phyloP scores from a whole-genome alignment of 768 basidiomycete species.

The Leccinum rimulosum region DNA sequence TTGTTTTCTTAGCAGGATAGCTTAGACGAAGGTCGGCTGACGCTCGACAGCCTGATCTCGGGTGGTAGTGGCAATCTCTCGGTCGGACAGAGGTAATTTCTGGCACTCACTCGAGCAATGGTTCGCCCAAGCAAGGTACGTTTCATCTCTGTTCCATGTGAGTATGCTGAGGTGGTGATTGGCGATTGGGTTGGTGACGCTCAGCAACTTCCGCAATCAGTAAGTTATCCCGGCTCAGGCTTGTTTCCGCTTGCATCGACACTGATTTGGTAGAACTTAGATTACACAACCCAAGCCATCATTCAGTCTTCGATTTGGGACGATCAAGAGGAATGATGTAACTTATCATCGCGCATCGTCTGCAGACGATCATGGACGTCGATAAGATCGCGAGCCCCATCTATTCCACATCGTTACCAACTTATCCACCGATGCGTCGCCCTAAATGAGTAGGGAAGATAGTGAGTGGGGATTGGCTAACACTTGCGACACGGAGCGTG shows the following conservation, averaged over 20 bases:
- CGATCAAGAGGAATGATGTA: conserved; percentile 45
- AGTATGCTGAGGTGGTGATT: neutral
- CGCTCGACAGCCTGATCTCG: conserved; percentile 44
- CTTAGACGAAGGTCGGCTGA: conserved; percentile 36
- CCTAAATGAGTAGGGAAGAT: conserved; percentile 41
- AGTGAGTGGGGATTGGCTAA: conserved; percentile 23
- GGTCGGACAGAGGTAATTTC: conserved; percentile 59
- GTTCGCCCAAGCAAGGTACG: conserved; percentile 49
- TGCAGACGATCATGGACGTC: conserved; percentile 56
- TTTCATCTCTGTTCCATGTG: neutral
- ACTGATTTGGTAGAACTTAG: conserved; percentile 22
- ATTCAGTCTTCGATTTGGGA: conserved; percentile 57
- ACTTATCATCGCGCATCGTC: conserved; percentile 33
- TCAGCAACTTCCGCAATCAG: conserved; percentile 47
- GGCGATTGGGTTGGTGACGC: neutral
- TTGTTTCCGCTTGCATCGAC: neutral
- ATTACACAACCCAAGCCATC: conserved; percentile 50
- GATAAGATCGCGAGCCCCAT: conserved; percentile 47
- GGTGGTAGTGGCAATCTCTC: conserved; percentile 47
- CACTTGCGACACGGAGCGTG: neutral
- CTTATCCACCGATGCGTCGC: neutral
- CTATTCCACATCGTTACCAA: neutral
- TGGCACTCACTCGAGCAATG: conserved; percentile 58
- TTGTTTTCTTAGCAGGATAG: conserved; percentile 41
- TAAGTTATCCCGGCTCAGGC: neutral